phyloP scores from a whole-genome alignment of 352 stramenopile genomes.

The Phytophthora vignae region DNA sequence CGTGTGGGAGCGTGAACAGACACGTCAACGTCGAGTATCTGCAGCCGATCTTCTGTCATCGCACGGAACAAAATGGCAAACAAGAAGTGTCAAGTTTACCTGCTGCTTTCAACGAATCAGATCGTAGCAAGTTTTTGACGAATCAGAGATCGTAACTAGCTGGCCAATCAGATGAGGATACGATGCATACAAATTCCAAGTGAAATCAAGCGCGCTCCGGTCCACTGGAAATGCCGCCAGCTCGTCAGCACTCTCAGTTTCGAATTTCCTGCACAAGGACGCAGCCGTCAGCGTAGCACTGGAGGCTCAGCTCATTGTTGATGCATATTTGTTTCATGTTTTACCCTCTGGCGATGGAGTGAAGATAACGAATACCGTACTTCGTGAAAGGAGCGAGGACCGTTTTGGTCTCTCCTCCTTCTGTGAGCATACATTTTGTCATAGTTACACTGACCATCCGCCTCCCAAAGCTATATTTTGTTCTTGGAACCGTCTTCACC shows the following conservation, averaged over 20 bases:
- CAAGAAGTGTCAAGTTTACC: not conserved
- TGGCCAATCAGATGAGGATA: slow-evolving; percentile 18
- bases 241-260: slow-evolving; percentile 16
- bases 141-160: slow-evolving; percentile 13
- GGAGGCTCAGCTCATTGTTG: too few relatives aligned
- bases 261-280: slow-evolving; percentile 16
- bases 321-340: slow-evolving; percentile 3
- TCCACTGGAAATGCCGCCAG: not conserved
- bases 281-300: too few relatives aligned
- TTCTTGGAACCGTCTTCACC: too few relatives aligned
- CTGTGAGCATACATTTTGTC: slow-evolving; percentile 71
- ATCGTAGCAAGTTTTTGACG: slow-evolving; percentile 1
- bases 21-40: slow-evolving; percentile 31
- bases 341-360: slow-evolving; percentile 45
- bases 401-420: slow-evolving; percentile 61
- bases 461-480: slow-evolving; percentile 15
- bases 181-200: slow-evolving; percentile 14
- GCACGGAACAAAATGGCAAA: not conserved
- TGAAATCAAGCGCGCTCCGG: not conserved
- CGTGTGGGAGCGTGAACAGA: slow-evolving; percentile 17
- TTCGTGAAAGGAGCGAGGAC: slow-evolving; percentile 53
- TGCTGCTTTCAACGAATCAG: not conserved
- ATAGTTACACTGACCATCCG: slow-evolving; percentile 82
- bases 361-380: slow-evolving; percentile 56
- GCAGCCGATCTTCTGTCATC: slow-evolving; percentile 31